Base-by-base conservation (phyloP, 495 filamentous ascomycete genomes). In the Talaromyces stipitatus region DNA sequence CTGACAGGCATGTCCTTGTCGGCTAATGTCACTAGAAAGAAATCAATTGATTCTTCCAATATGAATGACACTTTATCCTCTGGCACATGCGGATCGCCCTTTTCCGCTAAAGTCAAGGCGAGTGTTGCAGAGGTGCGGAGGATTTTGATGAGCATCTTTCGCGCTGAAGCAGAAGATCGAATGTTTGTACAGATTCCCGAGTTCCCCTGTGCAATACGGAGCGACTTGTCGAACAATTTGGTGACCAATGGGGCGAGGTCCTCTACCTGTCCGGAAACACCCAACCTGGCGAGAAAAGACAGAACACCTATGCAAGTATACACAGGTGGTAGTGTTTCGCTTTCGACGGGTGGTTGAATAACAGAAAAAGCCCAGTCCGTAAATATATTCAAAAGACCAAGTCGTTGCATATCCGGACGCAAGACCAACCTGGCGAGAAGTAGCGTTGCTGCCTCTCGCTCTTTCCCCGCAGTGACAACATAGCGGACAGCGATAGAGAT, bases 1-100 rank as follows among this genome's bases (percentile, higher is more conserved):
- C 94, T 78, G 27, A 97, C 90, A 6, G 89, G 87, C 0, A 92
- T 97, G 61, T 96, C 90, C 57, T 89, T 87, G 64, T 97, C 92
- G 9, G 81, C 82, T 5, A 97, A 77, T 10, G 71, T 60, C 12
- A 69, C 65, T 58, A 99, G 86, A 14, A 86, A 84, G 47, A 85
- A 79, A 64, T 96, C 90, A n/a, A 95, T 76, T 1, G 70, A 58
- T 52, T 78, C 75, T 64, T 81, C 77, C 48, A 79, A 36, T 8
- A 79, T 72, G 14, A 61, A 78, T 18, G 80, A 79, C 9, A 78
- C 62, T 18, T 70, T 62, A 56, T 76, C 69, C 55, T 78, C 75
- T 1, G 66, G 62, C 18, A 70, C 62, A 5, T 32, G 54, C 22
- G 60, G 54, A 41, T 73, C 67, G 47, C 75, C 74, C 62, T 66